These are phyloP conservation scores for Glaciozyma martinii DNA, from an alignment of 768 basidiomycete species.

Conservation along the genomic window DNA sequence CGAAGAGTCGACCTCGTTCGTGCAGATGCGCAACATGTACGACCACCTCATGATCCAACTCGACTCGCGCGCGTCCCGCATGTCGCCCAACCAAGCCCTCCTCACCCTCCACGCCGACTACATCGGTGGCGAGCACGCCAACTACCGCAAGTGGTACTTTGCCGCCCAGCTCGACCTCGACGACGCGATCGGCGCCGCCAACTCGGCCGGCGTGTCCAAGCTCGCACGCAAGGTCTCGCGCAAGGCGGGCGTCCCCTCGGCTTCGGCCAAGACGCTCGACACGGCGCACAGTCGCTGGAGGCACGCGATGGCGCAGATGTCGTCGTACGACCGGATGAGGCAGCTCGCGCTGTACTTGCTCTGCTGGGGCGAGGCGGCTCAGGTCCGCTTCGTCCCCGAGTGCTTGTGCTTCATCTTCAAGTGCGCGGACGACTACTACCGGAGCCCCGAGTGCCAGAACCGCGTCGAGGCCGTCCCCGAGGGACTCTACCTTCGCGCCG, in stretches of 20 bases:
- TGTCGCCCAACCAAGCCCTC: constrained; percentile 91
- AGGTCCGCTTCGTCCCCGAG: constrained; percentile 92
- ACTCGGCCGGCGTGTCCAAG: constrained; percentile 58
- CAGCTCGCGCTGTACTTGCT: constrained; percentile 92
- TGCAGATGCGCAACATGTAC: constrained; percentile 95
- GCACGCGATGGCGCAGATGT: constrained; percentile 98
- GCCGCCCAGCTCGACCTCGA: constrained; percentile 97
- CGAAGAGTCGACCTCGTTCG: constrained; percentile 41
- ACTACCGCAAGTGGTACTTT: constrained; percentile 99
- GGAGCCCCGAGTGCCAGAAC: constrained; percentile 94
- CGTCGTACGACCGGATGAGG: constrained; percentile 89
- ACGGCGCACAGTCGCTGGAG: constrained; percentile 87
- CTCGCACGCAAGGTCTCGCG: constrained; percentile 56
- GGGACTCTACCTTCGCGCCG: constrained; percentile 82
- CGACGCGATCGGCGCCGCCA: constrained; percentile 88
- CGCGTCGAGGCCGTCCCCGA: constrained; percentile 85
- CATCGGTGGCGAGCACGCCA: constrained; percentile 95
- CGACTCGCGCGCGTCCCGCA: constrained; percentile 90
- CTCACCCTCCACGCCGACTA: constrained; percentile 96
- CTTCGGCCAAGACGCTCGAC: constrained; percentile 62
- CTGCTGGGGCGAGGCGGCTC: constrained; percentile 97
- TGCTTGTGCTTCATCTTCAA: constrained; percentile 99
- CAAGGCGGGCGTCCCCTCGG: constrained; percentile 42
- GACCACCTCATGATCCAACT: constrained; percentile 97
- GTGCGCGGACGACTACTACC: constrained; percentile 99